Evolutionary conservation across 2,329 filamentous ascomycete species (phyloP).

Genomic region (Sclerotinia nivalis): DNA sequence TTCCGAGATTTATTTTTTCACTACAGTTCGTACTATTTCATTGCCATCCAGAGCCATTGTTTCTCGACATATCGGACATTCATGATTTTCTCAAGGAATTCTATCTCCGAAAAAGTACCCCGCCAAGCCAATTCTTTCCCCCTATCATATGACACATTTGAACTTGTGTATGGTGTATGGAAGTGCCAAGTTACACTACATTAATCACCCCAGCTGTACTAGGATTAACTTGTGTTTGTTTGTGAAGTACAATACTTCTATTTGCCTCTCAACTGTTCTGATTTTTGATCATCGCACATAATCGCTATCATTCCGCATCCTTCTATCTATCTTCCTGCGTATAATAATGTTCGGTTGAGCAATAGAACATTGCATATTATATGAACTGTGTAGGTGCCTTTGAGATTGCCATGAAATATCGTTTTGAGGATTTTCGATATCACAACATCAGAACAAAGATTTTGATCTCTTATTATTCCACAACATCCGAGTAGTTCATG

Average conservation of each 20-base stretch:
- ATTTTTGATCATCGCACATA: background rate
- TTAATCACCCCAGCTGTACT: background rate
- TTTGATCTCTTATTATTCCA: background rate
- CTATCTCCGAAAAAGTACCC: slow-evolving; percentile 4
- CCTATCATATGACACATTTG: slow-evolving; percentile 13
- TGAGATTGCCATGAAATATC: background rate
- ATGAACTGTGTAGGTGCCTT: too few relatives aligned
- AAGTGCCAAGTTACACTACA: slow-evolving; percentile 1
- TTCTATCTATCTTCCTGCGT: slow-evolving; percentile 3
- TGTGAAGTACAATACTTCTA: background rate
- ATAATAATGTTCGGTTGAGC: background rate
- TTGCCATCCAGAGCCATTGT: background rate
- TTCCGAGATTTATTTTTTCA: background rate
- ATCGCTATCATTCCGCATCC: background rate
- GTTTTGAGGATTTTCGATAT: background rate
- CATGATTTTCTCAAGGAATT: background rate
- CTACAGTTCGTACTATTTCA: background rate
- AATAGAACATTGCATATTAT: background rate
- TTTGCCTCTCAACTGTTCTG: background rate
- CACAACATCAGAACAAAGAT: background rate
- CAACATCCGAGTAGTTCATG: slow-evolving; percentile 4
- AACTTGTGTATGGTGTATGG: background rate
- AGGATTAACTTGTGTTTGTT: background rate
- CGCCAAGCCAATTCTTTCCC: background rate
- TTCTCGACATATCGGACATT: slow-evolving; percentile 14